These are phyloP conservation scores for Epichloe sylvatica DNA, from an alignment of 2,329 filamentous ascomycete species.

Conservation along the genomic window DNA sequence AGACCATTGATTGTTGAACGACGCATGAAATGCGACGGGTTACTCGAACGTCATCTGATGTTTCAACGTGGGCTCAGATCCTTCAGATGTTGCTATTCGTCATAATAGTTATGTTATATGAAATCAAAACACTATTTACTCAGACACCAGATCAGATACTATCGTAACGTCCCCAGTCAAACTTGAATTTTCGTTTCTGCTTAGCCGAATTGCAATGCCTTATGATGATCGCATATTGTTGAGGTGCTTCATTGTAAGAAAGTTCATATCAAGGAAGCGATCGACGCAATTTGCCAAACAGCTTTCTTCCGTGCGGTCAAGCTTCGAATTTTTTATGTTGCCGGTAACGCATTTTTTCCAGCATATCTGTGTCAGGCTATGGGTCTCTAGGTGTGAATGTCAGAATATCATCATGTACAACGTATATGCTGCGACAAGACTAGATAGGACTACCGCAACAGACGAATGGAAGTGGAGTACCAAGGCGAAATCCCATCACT, in stretches of 20 bases:
- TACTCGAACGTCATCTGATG: too few species aligned
- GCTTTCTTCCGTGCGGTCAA: conserved; percentile 65
- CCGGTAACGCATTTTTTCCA: conserved; percentile 87
- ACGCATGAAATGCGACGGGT: too few species aligned
- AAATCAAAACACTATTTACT: too few species aligned
- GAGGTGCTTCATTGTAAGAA: conserved; percentile 73
- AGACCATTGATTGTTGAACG: conserved; percentile 5
- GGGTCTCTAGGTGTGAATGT: conserved; percentile 29
- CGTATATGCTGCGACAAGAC: background rate
- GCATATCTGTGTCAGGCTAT: conserved; percentile 57
- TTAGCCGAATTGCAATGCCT: background rate
- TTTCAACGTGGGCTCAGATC: too few species aligned
- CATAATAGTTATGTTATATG: too few species aligned
- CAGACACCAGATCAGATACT: too few species aligned
- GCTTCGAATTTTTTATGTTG: conserved; percentile 54
- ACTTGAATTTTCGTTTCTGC: too few species aligned
- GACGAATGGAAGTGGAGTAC: background rate
- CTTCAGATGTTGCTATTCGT: too few species aligned
- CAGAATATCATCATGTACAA: conserved; percentile 9
- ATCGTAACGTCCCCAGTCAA: too few species aligned
- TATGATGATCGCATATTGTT: conserved; percentile 38
- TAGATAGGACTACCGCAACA: background rate
- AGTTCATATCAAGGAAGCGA: conserved; percentile 79
- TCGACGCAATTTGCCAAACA: conserved; percentile 91
- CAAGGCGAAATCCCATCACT: too few species aligned